Percentiles rank a stretch among this genome's conserved stretches.
Conservation (phyloP, 2,329 filamentous ascomycete species). For the Apiospora koreana region DNA sequence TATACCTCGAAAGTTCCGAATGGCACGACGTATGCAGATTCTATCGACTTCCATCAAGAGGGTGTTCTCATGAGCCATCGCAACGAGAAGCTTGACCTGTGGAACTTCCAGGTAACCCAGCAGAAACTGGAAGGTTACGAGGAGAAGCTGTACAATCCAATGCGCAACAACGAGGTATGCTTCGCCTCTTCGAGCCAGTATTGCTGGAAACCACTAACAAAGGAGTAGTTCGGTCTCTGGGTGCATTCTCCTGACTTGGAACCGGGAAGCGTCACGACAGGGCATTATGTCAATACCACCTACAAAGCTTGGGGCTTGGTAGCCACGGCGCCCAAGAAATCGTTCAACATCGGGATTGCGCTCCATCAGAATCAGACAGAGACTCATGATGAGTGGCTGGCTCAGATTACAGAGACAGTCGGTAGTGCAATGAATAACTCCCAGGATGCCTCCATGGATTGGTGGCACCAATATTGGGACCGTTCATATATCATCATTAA, state of each 20-base stretch:
- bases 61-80: slow-evolving; percentile 10
- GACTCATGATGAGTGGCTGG: slow-evolving; percentile 6
- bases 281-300: slow-evolving; percentile 3
- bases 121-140: neutral
- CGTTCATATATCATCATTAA: slow-evolving; percentile 10
- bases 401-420: neutral
- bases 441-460: slow-evolving; percentile 1
- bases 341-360: slow-evolving; percentile 6
- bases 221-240: neutral
- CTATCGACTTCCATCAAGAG: neutral
- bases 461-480: slow-evolving; percentile 11
- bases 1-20: slow-evolving; percentile 10
- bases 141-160: slow-evolving; percentile 2
- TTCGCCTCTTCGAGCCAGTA: too few species aligned
- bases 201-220: neutral
- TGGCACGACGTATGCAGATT: slow-evolving; percentile 4
- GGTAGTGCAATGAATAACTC: neutral
- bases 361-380: slow-evolving; percentile 9
- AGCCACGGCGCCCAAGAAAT: neutral
- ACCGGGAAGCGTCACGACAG: neutral
- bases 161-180: slow-evolving; percentile 1
- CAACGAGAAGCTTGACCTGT: slow-evolving; percentile 9
- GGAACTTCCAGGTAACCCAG: neutral
- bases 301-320: slow-evolving; percentile 5
- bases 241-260: neutral